These are phyloP conservation scores for Calonectria fujianensis DNA, from an alignment of 2,329 filamentous ascomycete genomes.

Conservation along the genomic window DNA sequence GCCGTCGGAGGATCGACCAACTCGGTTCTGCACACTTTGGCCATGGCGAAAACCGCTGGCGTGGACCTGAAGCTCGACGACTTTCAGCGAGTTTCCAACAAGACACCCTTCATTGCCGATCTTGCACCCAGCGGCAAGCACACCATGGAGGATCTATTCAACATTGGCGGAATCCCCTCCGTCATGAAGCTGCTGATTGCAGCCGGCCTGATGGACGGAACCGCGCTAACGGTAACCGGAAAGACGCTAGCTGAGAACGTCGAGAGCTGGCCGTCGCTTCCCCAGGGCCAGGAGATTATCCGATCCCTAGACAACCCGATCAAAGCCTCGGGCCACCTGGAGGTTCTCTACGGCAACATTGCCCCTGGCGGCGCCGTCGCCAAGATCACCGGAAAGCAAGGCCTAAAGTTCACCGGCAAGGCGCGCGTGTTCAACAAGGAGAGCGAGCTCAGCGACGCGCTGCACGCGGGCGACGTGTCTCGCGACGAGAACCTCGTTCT, in stretches of 20 bases:
- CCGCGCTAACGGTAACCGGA: conserved; percentile 79
- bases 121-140: conserved; percentile 73
- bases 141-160: conserved; percentile 72
- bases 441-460: conserved; percentile 82
- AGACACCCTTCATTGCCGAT: conserved; percentile 71
- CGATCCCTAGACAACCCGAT: conserved; percentile 83
- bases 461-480: conserved; percentile 78
- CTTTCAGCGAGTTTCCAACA: conserved; percentile 71
- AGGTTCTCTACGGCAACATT: conserved; percentile 89
- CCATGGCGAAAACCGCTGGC: conserved; percentile 72
- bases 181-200: conserved; percentile 72
- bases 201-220: conserved; percentile 65
- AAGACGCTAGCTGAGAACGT: conserved; percentile 89
- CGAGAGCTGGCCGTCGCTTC: conserved; percentile 82
- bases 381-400: conserved; percentile 97
- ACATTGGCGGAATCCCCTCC: conserved; percentile 71
- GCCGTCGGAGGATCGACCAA: conserved; percentile 75
- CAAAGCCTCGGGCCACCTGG: conserved; percentile 89
- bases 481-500: conserved; percentile 82
- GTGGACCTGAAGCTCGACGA: conserved; percentile 70
- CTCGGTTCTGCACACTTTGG: conserved; percentile 73
- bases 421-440: conserved; percentile 93
- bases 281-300: conserved; percentile 87
- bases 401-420: conserved; percentile 84
- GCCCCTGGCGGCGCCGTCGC: conserved; percentile 91